A percentile compares a stretch with the other conserved stretches of the same genome.
Conservation (phyloP, 441 rosid genomes). For the Populus hybrid region DNA sequence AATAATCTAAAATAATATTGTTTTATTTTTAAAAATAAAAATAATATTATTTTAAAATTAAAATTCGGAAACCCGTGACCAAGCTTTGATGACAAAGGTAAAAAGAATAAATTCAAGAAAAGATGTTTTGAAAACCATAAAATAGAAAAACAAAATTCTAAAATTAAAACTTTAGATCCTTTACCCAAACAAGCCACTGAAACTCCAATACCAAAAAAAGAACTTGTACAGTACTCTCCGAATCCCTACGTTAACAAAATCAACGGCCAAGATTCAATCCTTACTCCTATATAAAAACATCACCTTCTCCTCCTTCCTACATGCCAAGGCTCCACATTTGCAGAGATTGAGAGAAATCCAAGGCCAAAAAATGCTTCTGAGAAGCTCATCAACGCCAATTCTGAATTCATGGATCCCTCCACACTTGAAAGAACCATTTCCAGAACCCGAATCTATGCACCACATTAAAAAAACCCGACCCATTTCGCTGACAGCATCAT, state of each 20-base stretch:
- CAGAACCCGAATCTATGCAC: conserved; percentile 35
- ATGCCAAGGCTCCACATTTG: not conserved
- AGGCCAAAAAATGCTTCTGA: conserved; percentile 47
- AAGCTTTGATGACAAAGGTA: not conserved
- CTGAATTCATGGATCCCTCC: conserved; percentile 47
- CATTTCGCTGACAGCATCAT: conserved; percentile 32
- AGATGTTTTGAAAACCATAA: not conserved
- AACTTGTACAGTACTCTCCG: not conserved
- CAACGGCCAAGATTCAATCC: not conserved
- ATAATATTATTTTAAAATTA: no score
- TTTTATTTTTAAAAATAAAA: no score
- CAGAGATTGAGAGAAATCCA: not conserved
- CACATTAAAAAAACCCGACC: conserved; percentile 34
- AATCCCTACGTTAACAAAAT: not conserved
- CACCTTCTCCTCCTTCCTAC: not conserved
- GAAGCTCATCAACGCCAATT: conserved; percentile 72
- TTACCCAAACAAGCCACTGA: not conserved
- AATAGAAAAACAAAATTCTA: not conserved
- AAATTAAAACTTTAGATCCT: not conserved
- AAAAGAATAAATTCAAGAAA: no score
- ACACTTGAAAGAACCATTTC: conserved; percentile 38
- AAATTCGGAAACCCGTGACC: not conserved
- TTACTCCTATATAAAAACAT: not conserved
- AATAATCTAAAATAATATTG: no score
- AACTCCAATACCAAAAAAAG: not conserved